Percentiles rank a stretch among this genome's conserved stretches.
phyloP scores from a whole-genome alignment of 2,329 filamentous ascomycete species.

The Aspergillus ochraceus region DNA sequence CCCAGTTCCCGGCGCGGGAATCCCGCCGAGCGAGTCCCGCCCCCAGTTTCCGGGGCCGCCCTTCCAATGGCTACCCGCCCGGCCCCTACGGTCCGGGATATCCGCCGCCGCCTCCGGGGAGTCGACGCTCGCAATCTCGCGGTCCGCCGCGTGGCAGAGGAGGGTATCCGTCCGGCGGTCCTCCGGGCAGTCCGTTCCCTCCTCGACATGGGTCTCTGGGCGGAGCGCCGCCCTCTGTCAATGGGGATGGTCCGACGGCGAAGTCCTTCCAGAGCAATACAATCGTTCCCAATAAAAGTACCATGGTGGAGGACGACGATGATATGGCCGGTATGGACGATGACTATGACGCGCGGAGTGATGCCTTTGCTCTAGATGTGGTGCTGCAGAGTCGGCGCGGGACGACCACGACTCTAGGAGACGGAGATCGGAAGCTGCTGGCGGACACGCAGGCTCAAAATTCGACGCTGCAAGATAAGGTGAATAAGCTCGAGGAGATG shows the following conservation, averaged over 20 bases:
- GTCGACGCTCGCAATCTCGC: conserved; percentile 44
- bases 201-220: conserved; percentile 44
- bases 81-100: conserved; percentile 45
- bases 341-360: conserved; percentile 59
- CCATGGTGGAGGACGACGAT: conserved; percentile 94
- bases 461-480: conserved; percentile 69
- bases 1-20: conserved; percentile 71
- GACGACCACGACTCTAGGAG: conserved; percentile 51
- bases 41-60: conserved; percentile 59
- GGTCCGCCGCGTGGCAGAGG: conserved; percentile 35
- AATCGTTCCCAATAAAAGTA: conserved; percentile 96
- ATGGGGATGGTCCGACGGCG: conserved; percentile 71
- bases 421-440: conserved; percentile 69
- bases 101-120: conserved; percentile 36
- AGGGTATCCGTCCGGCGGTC: conserved; percentile 39
- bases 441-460: conserved; percentile 80
- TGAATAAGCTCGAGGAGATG: conserved; percentile 69
- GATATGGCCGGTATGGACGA: conserved; percentile 60
- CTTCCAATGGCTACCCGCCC: conserved; percentile 57
- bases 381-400: conserved; percentile 47
- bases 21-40: conserved; percentile 69
- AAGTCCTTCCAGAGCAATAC: conserved; percentile 95
- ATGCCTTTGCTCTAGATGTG: conserved; percentile 63
- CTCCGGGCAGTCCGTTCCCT: conserved; percentile 39
- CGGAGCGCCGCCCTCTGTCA: conserved; percentile 49